Evolutionary conservation across 1,139 yeast genomes (phyloP).

Genomic region (Blastobotrys elegans): DNA sequence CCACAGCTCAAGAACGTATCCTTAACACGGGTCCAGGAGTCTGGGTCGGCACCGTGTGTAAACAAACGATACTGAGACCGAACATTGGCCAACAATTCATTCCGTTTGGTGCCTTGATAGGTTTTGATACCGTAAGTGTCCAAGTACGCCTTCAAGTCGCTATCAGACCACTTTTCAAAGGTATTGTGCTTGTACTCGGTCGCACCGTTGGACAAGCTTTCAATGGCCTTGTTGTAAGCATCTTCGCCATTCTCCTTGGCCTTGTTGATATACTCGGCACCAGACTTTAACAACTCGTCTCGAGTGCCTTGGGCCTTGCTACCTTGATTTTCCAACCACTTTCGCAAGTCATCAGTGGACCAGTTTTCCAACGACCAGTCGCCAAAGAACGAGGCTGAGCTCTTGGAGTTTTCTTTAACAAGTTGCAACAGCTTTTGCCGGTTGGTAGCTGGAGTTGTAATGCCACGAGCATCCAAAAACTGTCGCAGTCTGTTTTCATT

Average conservation of each 20-base stretch:
- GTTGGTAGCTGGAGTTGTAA: constrained; percentile 44
- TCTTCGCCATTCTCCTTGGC: constrained; percentile 28
- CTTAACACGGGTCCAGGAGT: constrained; percentile 12
- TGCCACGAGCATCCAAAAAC: constrained; percentile 49
- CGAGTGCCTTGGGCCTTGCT: constrained; percentile 35
- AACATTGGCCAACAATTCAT: constrained; percentile 46
- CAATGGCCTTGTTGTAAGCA: constrained; percentile 21
- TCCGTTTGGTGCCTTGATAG: constrained; percentile 39
- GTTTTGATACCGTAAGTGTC: constrained; percentile 46
- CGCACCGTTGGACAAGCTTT: constrained; percentile 24
- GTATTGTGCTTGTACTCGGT: constrained; percentile 34
- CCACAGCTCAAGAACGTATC: constrained; percentile 11
- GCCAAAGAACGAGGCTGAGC: constrained; percentile 36
- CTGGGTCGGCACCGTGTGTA: constrained; percentile 18
- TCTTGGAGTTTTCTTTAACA: constrained; percentile 44
- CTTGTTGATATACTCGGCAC: constrained; percentile 32
- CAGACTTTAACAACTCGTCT: constrained; percentile 37
- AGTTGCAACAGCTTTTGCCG: constrained; percentile 44
- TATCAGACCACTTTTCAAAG: constrained; percentile 49
- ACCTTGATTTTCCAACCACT: constrained; percentile 39
- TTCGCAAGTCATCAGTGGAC: constrained; percentile 39
- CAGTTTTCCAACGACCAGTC: constrained; percentile 45
- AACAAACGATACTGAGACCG: constrained; percentile 15
- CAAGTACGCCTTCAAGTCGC: constrained; percentile 51
- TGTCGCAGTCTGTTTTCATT: constrained; percentile 41